Percentiles rank a stretch among this genome's conserved stretches.
phyloP scores from a whole-genome alignment of 1,284 basidiomycete genomes.

The Stygiomarasmius scandens region DNA sequence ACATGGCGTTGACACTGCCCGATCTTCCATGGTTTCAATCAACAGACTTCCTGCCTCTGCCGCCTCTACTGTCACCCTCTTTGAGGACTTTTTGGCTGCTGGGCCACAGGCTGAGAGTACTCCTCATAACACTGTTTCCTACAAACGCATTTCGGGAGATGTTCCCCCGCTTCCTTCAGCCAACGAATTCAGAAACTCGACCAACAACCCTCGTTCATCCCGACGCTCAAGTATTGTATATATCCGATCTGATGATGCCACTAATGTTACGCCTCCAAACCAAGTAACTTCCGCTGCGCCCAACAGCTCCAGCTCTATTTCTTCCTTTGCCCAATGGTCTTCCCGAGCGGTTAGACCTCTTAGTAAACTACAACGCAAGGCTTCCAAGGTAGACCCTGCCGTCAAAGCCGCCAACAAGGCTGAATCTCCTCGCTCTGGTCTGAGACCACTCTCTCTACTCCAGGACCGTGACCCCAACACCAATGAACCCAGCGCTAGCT shows the following conservation, averaged over 20 bases:
- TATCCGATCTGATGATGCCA: slow-evolving; percentile 55
- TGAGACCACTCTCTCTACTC: slow-evolving; percentile 66
- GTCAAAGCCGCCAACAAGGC: slow-evolving; percentile 32
- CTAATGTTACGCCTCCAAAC: slow-evolving; percentile 29
- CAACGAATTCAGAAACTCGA: slow-evolving; percentile 16
- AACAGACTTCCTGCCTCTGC: slow-evolving; percentile 46
- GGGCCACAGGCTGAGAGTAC: slow-evolving; percentile 65
- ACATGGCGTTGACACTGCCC: slow-evolving; percentile 47
- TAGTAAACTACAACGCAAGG: slow-evolving; percentile 47
- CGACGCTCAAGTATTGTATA: slow-evolving; percentile 64
- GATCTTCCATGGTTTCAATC: slow-evolving; percentile 52
- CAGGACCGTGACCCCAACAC: slow-evolving; percentile 55
- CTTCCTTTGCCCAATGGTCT: slow-evolving; percentile 48
- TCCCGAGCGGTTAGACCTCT: slow-evolving; percentile 54
- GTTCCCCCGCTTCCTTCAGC: slow-evolving; percentile 35
- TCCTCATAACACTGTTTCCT: slow-evolving; percentile 50
- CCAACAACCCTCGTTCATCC: slow-evolving; percentile 14
- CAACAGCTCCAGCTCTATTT: slow-evolving; percentile 30
- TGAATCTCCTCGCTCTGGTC: slow-evolving; percentile 43
- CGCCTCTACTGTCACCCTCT: slow-evolving; percentile 60
- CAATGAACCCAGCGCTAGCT: slow-evolving; percentile 15
- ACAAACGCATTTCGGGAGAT: slow-evolving; percentile 39
- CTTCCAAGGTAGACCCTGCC: slow-evolving; percentile 32
- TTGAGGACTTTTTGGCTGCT: slow-evolving; percentile 48
- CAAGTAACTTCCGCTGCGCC: slow-evolving; percentile 19